Base-by-base conservation (phyloP, 148 eudicot genomes). In the Rhododendron ferrugineum region DNA sequence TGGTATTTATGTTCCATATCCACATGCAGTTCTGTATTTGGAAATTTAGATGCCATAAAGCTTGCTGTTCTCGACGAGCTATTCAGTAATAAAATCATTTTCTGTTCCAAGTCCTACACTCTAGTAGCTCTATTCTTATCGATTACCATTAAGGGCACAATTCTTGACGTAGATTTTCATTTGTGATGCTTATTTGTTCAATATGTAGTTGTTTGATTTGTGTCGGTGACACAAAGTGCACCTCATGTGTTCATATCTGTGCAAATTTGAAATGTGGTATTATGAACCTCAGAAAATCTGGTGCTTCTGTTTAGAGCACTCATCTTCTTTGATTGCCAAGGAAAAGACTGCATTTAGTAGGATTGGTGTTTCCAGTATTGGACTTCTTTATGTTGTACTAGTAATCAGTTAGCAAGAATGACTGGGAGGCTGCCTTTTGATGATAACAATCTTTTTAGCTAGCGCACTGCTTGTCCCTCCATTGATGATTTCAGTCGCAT, bases 21-120 rank as follows among this genome's bases (percentile, higher is more conserved):
- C 84, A 62, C 84, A 0, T 40, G 44, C 44, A 64, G 30, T 82
- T 64, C 56, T 64, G 76, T 42, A 64, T 64, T 82, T 64, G 84
- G 84, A 64, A 62, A 82, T 28, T 82, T 64, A 47, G 26, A 64
- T 64, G 74, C 50, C 84, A 64, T 82, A 64, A 82, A 82, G 74
- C 84, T 58, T 36, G 50, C 74, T 82, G 23, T 62, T 82, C 74
- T 6, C 68, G 28, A 13, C 30, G 64, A 62, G 84, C 76, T 64
- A 64, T 64, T 82, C 20, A 26, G 56, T 82, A 15, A 82, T 64
- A 34, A 40, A 82, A 82, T 6, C 1, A 15, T 42, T 40, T 37
- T 20, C 11, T 20, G 13, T 34, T 22, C 44, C 34, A n/a, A 40
- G 64, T 62, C n/a, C 74, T 13, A 40, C 13, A 6, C 36, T 5